Evolutionary conservation across 257 asterid species (phyloP), one percentile per base, ranked within the genome.

Genomic region (Solanum infundibuliforme): DNA sequence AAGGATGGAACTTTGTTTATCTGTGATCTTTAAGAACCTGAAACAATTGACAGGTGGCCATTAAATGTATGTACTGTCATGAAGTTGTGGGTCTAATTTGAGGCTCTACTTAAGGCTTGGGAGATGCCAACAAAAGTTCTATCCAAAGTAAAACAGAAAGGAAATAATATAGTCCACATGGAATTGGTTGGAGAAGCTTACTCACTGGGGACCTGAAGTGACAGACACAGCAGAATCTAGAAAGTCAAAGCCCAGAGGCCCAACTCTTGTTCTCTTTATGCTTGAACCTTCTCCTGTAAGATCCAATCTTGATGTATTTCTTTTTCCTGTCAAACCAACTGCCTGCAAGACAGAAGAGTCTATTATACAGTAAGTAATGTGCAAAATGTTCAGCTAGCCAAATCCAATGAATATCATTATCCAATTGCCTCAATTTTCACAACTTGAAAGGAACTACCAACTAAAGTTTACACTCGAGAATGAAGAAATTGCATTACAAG

Each of bases 141-240:
- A 0, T 18, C 29, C 27, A 18, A 9, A 29, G 68, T 13, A 31
- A 27, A 43, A 43, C 35, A 46, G 36, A 82, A 31, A 48, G 86
- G 69, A 48, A 48, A 46, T 48, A 62, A 79, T 43, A 43, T 43
- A 48, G 43, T 5, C 68, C 86, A 48, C 66, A 82, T 48, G 31
- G 46, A 4, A 48, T 82, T 82, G 86, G 94, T 86, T 72, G 92
- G 93, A 93, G 96, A 94, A 95, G 98, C 98, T 93, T 93, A 97
- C 99, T 94, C 98, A 97, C 99, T 94, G 98, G 83, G 93, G 92
- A 87, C 98, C 94, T 87, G 95, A 93, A 35, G 94, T 90, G 88
- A 97, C 92, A 23, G 97, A 93, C 86, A 97, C 85, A 46, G 99
- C 99, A 86, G 99, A 97, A 91, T 97, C 99, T 11, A 97, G 94